phyloP scores from a whole-genome alignment of 2,329 filamentous ascomycete genomes.

The Ophiobolus disseminans region DNA sequence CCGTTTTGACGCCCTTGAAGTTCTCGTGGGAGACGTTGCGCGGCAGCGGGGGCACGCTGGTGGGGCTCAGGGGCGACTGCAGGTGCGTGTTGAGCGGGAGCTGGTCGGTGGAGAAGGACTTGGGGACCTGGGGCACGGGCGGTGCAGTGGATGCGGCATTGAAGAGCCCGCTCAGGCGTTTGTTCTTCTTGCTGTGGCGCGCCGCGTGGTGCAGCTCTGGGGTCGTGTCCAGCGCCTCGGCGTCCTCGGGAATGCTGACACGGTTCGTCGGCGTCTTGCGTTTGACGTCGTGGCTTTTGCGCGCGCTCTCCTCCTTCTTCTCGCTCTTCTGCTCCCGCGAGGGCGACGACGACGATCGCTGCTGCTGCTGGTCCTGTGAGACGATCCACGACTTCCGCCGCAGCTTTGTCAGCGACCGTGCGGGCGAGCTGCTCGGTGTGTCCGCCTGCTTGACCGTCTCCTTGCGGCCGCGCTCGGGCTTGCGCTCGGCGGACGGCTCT shows the following conservation, averaged over 20 bases:
- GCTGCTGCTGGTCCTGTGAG: slow-evolving; percentile 29
- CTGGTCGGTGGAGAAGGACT: slow-evolving; percentile 59
- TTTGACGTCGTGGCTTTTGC: slow-evolving; percentile 34
- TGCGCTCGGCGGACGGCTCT: slow-evolving; percentile 40
- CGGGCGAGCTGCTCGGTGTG: slow-evolving; percentile 34
- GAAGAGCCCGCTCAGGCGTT: slow-evolving; percentile 45
- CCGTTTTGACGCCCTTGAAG: slow-evolving; percentile 46
- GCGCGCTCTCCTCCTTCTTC: slow-evolving; percentile 22
- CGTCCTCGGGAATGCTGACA: slow-evolving; percentile 42
- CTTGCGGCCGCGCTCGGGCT: slow-evolving; percentile 33
- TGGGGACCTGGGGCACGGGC: slow-evolving; percentile 52
- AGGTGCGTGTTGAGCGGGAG: slow-evolving; percentile 48
- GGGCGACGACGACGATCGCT: slow-evolving; percentile 21
- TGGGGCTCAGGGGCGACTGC: slow-evolving; percentile 42
- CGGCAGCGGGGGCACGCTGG: slow-evolving; percentile 51
- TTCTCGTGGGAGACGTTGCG: slow-evolving; percentile 52
- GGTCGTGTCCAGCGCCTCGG: slow-evolving; percentile 28
- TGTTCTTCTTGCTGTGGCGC: slow-evolving; percentile 45
- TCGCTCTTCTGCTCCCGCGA: slow-evolving; percentile 21
- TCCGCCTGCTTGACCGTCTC: slow-evolving; percentile 35
- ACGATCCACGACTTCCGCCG: slow-evolving; percentile 48
- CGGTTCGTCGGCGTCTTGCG: slow-evolving; percentile 31
- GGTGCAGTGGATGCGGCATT: slow-evolving; percentile 37
- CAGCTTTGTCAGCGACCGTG: slow-evolving; percentile 42
- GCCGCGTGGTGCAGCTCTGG: slow-evolving; percentile 27